phyloP scores from a whole-genome alignment of 208 protist species.

The Leishmania mexicana region DNA sequence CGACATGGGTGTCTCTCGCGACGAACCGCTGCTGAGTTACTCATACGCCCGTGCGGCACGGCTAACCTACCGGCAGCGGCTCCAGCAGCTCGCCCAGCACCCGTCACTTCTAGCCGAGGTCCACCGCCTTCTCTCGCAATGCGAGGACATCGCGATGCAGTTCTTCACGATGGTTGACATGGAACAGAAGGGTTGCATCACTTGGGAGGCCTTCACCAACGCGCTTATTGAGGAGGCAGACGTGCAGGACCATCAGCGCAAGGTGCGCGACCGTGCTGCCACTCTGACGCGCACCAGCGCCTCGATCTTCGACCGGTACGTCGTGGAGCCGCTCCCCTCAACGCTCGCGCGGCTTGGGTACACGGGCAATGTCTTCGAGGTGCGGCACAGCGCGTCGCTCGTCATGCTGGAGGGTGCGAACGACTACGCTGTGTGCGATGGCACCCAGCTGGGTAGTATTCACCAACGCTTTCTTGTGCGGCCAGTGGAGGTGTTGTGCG shows the following conservation, averaged over 20 bases:
- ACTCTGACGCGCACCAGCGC: conserved; percentile 48
- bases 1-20: not conserved
- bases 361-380: conserved; percentile 44
- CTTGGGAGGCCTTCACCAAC: conserved; percentile 70
- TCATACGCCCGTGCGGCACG: conserved; percentile 25
- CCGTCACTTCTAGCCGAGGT: conserved; percentile 27
- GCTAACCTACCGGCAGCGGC: conserved; percentile 29
- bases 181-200: conserved; percentile 61
- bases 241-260: conserved; percentile 55
- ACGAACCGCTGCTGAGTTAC: conserved; percentile 17
- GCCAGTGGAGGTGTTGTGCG: conserved; percentile 40
- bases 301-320: conserved; percentile 74
- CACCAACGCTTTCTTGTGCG: conserved; percentile 64
- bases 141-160: conserved; percentile 46
- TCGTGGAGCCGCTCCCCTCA: conserved; percentile 62
- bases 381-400: conserved; percentile 58
- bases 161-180: conserved; percentile 69
- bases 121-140: conserved; percentile 36
- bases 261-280: conserved; percentile 47
- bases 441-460: conserved; percentile 53
- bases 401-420: conserved; percentile 61
- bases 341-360: conserved; percentile 62
- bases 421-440: conserved; percentile 80
- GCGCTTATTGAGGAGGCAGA: conserved; percentile 77
- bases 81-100: conserved; percentile 40